Evolutionary conservation across 495 filamentous ascomycete species (phyloP), one percentile per base, ranked within the genome.

Genomic region (Penicillium pulvis): DNA sequence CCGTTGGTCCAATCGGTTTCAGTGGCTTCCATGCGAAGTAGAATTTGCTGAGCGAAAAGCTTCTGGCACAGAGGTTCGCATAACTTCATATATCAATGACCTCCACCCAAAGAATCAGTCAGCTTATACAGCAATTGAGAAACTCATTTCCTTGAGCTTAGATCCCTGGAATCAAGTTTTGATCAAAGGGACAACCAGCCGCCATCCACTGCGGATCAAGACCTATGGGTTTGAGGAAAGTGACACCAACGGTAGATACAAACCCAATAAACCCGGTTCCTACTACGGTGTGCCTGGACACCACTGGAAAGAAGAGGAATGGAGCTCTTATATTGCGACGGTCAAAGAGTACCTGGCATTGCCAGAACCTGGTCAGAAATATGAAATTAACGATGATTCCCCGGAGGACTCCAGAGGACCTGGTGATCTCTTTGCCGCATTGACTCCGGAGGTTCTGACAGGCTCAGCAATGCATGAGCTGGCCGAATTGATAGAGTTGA

Each of bases 11-110:
- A 33, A 41, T 12, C 36, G 16, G 4, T 58, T 53, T 49, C 56
- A 58, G 43, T 58, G 39, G 36, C 56, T 58, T 35, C 56, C 56
- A 7, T 53, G 56, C 28, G 56, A 58, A 31, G 56, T 58, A 23
- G 42, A 16, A 44, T 26, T 58, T 10, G 31, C 16, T 19, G 19
- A 33, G 8, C 35, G 12, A 16, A 8, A 39, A 42, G 33, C 41
- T 39, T 39, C 35, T 8, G 12, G 35, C 35, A 39, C 35, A n/a
- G 36, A 41, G 4, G 36, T 41, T 41, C 36, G 14, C 14, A 41
- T 41, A n/a, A 17, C 56, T 1, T 58, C 56, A n/a, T 58, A 58
- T 42, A 41, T 58, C 42, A 58, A 58, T 24, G 41, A 48, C 31
- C 46, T 58, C 28, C 50, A 58, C 30, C 50, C 56, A 1, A 30